phyloP scores from a whole-genome alignment of 2,329 filamentous ascomycete species.

The Dendryphion nanum region DNA sequence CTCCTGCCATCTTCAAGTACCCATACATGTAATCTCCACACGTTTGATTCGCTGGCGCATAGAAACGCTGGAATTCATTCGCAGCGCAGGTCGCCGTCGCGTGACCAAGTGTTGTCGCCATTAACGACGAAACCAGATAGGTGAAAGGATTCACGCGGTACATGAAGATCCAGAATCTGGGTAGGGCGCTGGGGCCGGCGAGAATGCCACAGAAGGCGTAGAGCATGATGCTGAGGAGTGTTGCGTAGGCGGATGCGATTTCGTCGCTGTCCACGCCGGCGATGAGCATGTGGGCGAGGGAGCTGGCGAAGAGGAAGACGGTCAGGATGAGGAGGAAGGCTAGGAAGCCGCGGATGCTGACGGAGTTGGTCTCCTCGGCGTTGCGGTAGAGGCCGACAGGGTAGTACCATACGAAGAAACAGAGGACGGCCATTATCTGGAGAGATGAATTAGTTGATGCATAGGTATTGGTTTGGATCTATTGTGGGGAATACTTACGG shows the following conservation, averaged over 20 bases:
- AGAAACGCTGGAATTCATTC: conserved; percentile 43
- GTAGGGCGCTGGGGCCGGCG: conserved; percentile 3
- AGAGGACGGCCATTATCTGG: conserved; percentile 52
- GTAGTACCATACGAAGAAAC: conserved; percentile 57
- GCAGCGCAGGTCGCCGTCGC: conserved; percentile 49
- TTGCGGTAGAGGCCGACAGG: conserved; percentile 68
- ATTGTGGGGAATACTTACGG: conserved; percentile 55
- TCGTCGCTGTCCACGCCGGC: conserved; percentile 3
- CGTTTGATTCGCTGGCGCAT: conserved; percentile 37
- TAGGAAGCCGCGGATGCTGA: conserved; percentile 62
- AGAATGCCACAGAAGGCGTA: conserved; percentile 11
- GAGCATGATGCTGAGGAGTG: conserved; percentile 5
- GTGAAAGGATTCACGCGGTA: conserved; percentile 9
- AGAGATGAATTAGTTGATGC: conserved; percentile 30
- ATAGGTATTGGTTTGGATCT: background rate
- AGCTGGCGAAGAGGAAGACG: conserved; percentile 5
- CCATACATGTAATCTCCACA: conserved; percentile 45
- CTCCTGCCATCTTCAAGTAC: conserved; percentile 41
- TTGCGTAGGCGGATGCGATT: conserved; percentile 2
- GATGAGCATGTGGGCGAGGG: conserved; percentile 6
- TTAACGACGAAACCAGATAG: conserved; percentile 24
- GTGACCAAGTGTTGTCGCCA: conserved; percentile 42
- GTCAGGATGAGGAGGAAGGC: conserved; percentile 6
- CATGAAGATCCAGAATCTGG: conserved; percentile 13
- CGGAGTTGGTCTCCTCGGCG: conserved; percentile 55